Conservation (phyloP, 345 rosid genomes). For the Rubroshorea leprosula region DNA sequence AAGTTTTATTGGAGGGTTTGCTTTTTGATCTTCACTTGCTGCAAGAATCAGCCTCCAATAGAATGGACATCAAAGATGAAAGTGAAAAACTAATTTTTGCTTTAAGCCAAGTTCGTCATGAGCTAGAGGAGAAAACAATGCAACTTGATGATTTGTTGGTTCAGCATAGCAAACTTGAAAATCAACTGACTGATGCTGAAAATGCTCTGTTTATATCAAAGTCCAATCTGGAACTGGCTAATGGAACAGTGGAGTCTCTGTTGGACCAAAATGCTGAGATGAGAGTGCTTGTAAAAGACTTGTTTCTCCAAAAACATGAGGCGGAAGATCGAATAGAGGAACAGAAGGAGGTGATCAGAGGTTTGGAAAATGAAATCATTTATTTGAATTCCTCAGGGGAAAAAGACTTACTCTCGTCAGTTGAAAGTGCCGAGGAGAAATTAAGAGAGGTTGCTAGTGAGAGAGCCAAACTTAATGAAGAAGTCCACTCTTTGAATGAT, state of each 20-base stretch:
- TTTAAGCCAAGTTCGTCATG: slow-evolving; percentile 46
- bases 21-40: slow-evolving; percentile 84
- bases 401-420: too few relatives aligned
- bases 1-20: slow-evolving; percentile 68
- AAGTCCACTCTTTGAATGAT: slow-evolving; percentile 53
- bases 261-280: slow-evolving; percentile 65
- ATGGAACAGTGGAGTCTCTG: slow-evolving; percentile 44
- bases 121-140: slow-evolving; percentile 56
- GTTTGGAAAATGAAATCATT: slow-evolving; percentile 71
- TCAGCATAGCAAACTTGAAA: slow-evolving; percentile 50
- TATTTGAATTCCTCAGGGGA: slow-evolving; percentile 50
- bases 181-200: slow-evolving; percentile 40
- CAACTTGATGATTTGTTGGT: slow-evolving; percentile 52
- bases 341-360: slow-evolving; percentile 57
- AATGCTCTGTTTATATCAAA: slow-evolving; percentile 42
- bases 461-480: slow-evolving; percentile 56
- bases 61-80: slow-evolving; percentile 66
- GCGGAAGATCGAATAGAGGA: slow-evolving; percentile 68
- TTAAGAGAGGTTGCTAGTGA: slow-evolving; percentile 37
- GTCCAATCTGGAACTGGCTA: slow-evolving; percentile 52
- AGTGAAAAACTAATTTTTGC: slow-evolving; percentile 46
- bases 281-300: slow-evolving; percentile 53
- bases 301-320: slow-evolving; percentile 53
- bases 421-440: slow-evolving; percentile 49
- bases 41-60: slow-evolving; percentile 80